Conservation (phyloP, 495 filamentous ascomycete genomes). For the Podospora anserina region DNA sequence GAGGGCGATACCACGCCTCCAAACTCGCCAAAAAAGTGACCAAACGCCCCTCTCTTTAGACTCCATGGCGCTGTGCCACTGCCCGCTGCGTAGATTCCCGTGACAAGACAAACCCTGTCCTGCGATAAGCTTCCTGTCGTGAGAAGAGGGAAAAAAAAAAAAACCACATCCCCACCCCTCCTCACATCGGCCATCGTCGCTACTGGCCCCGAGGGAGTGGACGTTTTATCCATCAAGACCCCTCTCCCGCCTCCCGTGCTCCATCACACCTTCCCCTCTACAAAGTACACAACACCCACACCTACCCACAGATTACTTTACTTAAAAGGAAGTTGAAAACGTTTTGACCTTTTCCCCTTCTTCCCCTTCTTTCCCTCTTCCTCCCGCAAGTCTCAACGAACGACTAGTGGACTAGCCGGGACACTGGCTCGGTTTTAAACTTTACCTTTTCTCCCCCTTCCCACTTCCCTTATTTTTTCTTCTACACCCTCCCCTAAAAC, state of each 20-base stretch:
- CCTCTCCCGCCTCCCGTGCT: neutral
- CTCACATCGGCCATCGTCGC: neutral
- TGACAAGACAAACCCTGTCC: neutral
- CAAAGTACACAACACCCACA: neutral
- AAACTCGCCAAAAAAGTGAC: neutral
- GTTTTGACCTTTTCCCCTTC: neutral
- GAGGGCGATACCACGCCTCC: neutral
- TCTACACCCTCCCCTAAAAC: slow-evolving; percentile 1
- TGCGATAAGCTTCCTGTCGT: neutral
- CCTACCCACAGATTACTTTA: neutral
- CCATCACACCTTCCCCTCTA: neutral
- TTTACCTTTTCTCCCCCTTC: slow-evolving; percentile 5
- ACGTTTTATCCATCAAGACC: neutral
- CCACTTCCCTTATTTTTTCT: slow-evolving; percentile 2
- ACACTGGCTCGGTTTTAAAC: neutral
- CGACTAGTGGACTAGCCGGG: neutral
- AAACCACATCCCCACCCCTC: neutral
- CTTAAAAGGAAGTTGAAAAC: neutral
- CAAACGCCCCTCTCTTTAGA: slow-evolving; percentile 4
- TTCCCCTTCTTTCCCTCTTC: neutral
- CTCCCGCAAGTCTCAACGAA: neutral
- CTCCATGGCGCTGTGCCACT: slow-evolving; percentile 1
- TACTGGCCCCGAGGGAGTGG: neutral
- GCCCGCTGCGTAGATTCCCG: neutral
- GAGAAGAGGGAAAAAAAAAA: neutral